phyloP scores from a whole-genome alignment of 2,329 filamentous ascomycete genomes.

The Amauroascus verrucosus region DNA sequence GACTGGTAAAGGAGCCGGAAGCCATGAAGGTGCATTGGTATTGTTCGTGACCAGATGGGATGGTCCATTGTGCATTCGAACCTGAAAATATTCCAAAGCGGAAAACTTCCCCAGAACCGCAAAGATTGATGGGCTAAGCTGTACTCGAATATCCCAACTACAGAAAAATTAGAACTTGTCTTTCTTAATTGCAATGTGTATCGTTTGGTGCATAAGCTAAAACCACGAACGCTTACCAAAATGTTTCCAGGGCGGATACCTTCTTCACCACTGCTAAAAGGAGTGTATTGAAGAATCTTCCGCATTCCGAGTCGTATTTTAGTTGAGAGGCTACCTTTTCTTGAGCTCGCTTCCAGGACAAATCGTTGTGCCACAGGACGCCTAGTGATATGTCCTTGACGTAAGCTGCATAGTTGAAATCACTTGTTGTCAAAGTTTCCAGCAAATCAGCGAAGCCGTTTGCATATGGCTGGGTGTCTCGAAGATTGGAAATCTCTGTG shows the following conservation, averaged over 20 bases:
- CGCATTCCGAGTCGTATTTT: conserved; percentile 46
- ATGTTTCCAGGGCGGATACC: conserved; percentile 46
- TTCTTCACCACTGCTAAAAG: conserved; percentile 48
- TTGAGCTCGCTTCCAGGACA: conserved; percentile 27
- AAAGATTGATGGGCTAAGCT: conserved; percentile 51
- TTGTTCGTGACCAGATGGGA: conserved; percentile 45
- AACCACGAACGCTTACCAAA: conserved; percentile 37
- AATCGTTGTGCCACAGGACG: conserved; percentile 43
- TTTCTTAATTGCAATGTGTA: neutral
- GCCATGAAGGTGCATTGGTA: conserved; percentile 25
- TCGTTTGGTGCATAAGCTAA: neutral
- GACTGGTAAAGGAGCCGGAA: neutral
- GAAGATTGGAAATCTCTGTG: conserved; percentile 20
- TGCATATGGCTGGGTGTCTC: conserved; percentile 46
- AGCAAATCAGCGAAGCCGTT: conserved; percentile 50
- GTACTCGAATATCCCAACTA: conserved; percentile 56
- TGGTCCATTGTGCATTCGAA: conserved; percentile 50
- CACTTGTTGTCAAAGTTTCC: conserved; percentile 53
- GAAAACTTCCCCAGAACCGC: conserved; percentile 46
- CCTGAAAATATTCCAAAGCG: conserved; percentile 45
- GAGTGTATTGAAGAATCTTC: conserved; percentile 55
- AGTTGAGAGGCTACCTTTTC: conserved; percentile 47
- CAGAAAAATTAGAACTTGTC: neutral
- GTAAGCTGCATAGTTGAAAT: conserved; percentile 53
- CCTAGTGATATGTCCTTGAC: conserved; percentile 49